Evolutionary conservation across 2,329 filamentous ascomycete genomes (phyloP).

Genomic region (Knufia petricola): DNA sequence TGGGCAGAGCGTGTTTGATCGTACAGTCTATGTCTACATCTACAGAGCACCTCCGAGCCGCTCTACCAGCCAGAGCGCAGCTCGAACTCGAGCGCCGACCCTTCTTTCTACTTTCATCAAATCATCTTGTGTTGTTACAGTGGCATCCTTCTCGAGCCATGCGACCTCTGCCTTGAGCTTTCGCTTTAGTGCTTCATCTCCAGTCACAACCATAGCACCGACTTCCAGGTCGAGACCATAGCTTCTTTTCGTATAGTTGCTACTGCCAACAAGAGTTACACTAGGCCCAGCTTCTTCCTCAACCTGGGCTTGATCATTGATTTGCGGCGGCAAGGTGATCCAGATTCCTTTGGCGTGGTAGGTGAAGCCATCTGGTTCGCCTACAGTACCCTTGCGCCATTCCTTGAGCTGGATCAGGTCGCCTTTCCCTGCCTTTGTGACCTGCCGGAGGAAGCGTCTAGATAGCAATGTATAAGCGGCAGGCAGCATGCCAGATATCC

Average conservation of each 20-base stretch:
- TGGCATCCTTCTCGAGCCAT: slow-evolving; percentile 68
- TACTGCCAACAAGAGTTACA: slow-evolving; percentile 78
- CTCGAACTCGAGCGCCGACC: slow-evolving; percentile 71
- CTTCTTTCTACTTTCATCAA: slow-evolving; percentile 71
- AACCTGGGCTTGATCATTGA: slow-evolving; percentile 10
- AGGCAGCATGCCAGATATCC: slow-evolving; percentile 81
- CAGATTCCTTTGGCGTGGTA: slow-evolving; percentile 81
- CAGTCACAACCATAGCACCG: slow-evolving; percentile 76
- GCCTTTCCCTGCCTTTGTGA: slow-evolving; percentile 43
- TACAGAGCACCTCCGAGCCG: slow-evolving; percentile 78
- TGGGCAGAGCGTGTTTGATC: neutral
- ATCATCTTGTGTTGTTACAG: slow-evolving; percentile 61
- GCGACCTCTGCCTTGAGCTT: slow-evolving; percentile 69
- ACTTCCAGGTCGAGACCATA: slow-evolving; percentile 89
- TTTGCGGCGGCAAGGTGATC: slow-evolving; percentile 17
- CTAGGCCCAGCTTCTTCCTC: slow-evolving; percentile 54
- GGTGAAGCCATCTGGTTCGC: slow-evolving; percentile 78
- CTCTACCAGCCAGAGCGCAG: slow-evolving; percentile 91
- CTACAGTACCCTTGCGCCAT: slow-evolving; percentile 75
- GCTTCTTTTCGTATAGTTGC: slow-evolving; percentile 90
- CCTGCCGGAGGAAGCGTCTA: slow-evolving; percentile 63
- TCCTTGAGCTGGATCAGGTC: slow-evolving; percentile 66
- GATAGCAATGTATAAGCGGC: slow-evolving; percentile 87
- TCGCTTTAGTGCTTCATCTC: slow-evolving; percentile 59
- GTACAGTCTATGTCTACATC: slow-evolving; percentile 39